Base-by-base conservation (phyloP, 2,329 filamentous ascomycete species). In the Xylaria polymorpha region DNA sequence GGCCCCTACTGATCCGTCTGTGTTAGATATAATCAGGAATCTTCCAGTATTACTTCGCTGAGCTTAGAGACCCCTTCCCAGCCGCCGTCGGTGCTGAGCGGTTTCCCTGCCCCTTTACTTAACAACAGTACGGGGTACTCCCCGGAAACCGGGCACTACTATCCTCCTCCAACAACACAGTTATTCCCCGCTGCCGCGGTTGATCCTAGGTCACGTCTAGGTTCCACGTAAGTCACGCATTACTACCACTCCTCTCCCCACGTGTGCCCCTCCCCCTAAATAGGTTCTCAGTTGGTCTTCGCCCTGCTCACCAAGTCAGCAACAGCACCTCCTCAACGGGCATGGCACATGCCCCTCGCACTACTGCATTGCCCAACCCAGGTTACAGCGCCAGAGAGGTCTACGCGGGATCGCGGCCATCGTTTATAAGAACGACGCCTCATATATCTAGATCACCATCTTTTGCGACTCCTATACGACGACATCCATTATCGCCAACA, bases 311-410 rank as follows among this genome's bases (percentile, higher is more conserved):
- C 79, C 71, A 74, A 72, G 68, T 68, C 75, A 79, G 74, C 76
- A 87, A 82, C 80, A 86, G 80, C 78, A 82, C 81, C 66, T 81
- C 86, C 64, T 83, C 84, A 69, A 81, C 83, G 81, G 85, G 85
- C 76, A 88, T 89, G 85, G 84, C 85, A 82, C 85, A 87, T 84
- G 82, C 82, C 80, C 86, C 85, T 78, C 83, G 86, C 76, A 81
- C 84, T 76, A 80, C 84, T 78, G 79, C 84, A 75, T 78, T 88
- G 77, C 85, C 86, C 69, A 85, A 85, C 73, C 84, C 85, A 77
- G 81, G 80, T 74, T 78, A 87, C 74, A 85, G 79, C 75, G 78
- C 83, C 64, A 84, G 87, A 80, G 86, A 88, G 61, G 80, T 87
- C 74, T 88, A 88, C 78, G 80, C 84, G 58, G 77, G 83, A 67